These are phyloP conservation scores for Narthecium ossifragum DNA, from an alignment of 106 monocot species.

Conservation along the genomic window DNA sequence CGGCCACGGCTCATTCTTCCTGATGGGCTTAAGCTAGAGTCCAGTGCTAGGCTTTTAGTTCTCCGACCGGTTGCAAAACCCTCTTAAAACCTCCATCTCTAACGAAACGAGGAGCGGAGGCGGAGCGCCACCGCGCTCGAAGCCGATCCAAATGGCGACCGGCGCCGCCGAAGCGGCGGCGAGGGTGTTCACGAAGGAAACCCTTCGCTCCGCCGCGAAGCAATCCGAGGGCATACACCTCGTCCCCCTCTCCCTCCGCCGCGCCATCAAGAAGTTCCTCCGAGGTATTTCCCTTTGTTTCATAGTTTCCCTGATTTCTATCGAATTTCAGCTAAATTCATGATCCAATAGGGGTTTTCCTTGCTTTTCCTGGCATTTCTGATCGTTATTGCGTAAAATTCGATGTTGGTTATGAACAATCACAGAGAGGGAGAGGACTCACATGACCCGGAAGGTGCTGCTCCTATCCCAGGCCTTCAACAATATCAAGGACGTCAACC, in stretches of 20 bases:
- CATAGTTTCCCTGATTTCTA: no score
- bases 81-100: no score
- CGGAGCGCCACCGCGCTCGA: conserved; percentile 8
- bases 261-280: conserved; percentile 84
- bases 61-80: no score
- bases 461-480: conserved; percentile 61
- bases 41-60: no score
- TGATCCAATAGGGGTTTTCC: no score
- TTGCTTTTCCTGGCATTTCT: no score
- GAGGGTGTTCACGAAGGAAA: conserved; percentile 46
- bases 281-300: conserved; percentile 38
- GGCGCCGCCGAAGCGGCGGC: no score
- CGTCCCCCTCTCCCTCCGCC: conserved; percentile 83
- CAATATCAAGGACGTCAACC: conserved; percentile 53
- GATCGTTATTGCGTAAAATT: no score
- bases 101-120: background rate
- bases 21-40: no score
- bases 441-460: conserved; percentile 83
- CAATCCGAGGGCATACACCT: conserved; percentile 81
- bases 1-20: no score
- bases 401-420: no score
- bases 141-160: conserved; percentile 15
- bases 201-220: conserved; percentile 75
- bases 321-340: no score
- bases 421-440: conserved; percentile 47